phyloP scores from a whole-genome alignment of 495 filamentous ascomycete species.

The Melanomma pulvis-pyrius region DNA sequence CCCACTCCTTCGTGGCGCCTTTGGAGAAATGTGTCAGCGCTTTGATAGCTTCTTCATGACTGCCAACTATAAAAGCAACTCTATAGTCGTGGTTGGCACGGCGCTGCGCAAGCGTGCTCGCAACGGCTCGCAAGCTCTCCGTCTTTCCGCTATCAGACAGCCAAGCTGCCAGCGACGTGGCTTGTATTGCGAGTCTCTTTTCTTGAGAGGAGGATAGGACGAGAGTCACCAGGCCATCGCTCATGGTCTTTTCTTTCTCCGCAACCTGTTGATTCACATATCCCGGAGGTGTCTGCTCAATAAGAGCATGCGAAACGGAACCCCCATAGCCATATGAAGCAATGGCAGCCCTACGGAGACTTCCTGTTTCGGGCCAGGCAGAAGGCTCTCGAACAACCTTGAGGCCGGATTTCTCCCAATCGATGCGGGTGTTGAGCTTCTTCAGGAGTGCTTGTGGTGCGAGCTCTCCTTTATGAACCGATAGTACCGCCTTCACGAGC shows the following conservation, averaged over 20 bases:
- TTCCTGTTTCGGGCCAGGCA: constrained; percentile 28
- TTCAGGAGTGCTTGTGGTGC: constrained; percentile 46
- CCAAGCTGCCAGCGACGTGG: constrained; percentile 17
- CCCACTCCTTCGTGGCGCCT: background rate
- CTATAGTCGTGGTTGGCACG: constrained; percentile 44
- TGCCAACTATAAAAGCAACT: constrained; percentile 32
- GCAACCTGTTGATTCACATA: background rate
- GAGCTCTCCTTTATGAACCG: constrained; percentile 42
- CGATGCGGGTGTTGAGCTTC: constrained; percentile 45
- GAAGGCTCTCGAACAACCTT: constrained; percentile 31
- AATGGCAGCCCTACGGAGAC: constrained; percentile 44
- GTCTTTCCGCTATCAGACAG: constrained; percentile 25
- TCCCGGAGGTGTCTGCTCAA: constrained; percentile 37
- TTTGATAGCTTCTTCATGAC: background rate
- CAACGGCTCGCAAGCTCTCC: constrained; percentile 27
- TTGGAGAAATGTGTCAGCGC: background rate
- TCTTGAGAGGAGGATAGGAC: background rate
- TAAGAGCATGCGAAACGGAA: constrained; percentile 48
- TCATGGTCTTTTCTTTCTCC: background rate
- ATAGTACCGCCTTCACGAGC: constrained; percentile 48
- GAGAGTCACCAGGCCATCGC: background rate
- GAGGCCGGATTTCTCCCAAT: constrained; percentile 34
- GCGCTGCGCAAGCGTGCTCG: constrained; percentile 38
- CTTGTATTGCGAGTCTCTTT: constrained; percentile 27
- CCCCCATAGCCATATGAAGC: constrained; percentile 53